These are phyloP conservation scores for Arxiozyma heterogenica DNA, from an alignment of 1,139 yeast genomes.

Conservation along the genomic window DNA sequence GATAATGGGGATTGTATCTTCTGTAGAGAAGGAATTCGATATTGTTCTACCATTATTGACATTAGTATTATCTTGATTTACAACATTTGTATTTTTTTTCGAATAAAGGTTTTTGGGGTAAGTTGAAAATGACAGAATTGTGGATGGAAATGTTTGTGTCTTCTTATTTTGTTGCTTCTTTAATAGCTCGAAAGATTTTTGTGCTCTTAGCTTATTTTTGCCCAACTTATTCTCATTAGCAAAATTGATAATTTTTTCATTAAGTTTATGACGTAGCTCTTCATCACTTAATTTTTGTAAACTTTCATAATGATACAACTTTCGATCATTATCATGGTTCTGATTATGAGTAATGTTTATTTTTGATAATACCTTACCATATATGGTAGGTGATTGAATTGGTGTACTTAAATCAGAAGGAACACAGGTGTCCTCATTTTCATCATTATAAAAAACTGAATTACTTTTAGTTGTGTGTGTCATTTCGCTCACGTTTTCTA, in stretches of 20 bases:
- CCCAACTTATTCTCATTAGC: constrained; percentile 26
- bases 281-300: constrained; percentile 22
- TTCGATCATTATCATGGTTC: not conserved
- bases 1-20: constrained; percentile 23
- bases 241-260: constrained; percentile 22
- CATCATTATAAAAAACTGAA: not conserved
- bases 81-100: not conserved
- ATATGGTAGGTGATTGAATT: not conserved
- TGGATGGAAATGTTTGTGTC: not conserved
- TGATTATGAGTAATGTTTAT: not conserved
- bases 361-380: not conserved
- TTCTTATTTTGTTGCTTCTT: constrained; percentile 5
- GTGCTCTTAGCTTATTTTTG: constrained; percentile 19
- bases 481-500: constrained; percentile 7
- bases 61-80: too few relatives aligned
- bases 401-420: not conserved
- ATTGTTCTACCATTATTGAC: not conserved
- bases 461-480: not conserved
- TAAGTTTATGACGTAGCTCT: constrained; percentile 21
- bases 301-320: constrained; percentile 7
- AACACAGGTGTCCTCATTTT: not conserved
- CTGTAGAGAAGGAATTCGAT: constrained; percentile 10
- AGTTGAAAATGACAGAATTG: not conserved
- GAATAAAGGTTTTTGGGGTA: not conserved
- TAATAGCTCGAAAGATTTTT: constrained; percentile 28